Evolutionary conservation across 495 filamentous ascomycete genomes (phyloP).

Genomic region (Aspergillus panamensis): DNA sequence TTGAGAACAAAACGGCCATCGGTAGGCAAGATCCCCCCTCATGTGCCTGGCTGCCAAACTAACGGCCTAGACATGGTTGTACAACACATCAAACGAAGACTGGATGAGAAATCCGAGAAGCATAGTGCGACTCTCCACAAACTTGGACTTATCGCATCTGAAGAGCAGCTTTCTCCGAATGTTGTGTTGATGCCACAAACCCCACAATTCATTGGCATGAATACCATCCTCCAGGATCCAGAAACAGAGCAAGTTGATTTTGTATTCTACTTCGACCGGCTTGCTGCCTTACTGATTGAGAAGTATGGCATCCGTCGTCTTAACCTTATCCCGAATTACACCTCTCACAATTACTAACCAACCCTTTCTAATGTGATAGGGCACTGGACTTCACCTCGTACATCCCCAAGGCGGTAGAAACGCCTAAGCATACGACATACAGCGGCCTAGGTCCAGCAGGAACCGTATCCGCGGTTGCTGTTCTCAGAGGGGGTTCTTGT

Average conservation of each 20-base stretch:
- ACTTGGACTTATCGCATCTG: slow-evolving; percentile 63
- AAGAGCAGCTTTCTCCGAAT: slow-evolving; percentile 68
- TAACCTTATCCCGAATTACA: background rate
- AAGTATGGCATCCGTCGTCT: slow-evolving; percentile 42
- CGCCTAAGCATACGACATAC: slow-evolving; percentile 64
- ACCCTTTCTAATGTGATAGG: slow-evolving; percentile 32
- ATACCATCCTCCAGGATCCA: slow-evolving; percentile 81
- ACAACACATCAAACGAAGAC: slow-evolving; percentile 79
- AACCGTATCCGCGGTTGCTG: slow-evolving; percentile 78
- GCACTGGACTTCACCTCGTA: slow-evolving; percentile 72
- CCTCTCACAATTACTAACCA: background rate
- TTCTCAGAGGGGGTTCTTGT: slow-evolving; percentile 80
- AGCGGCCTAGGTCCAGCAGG: slow-evolving; percentile 63
- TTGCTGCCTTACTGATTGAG: slow-evolving; percentile 80
- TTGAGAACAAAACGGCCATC: slow-evolving; percentile 91
- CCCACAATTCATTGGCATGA: slow-evolving; percentile 78
- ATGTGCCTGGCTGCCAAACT: slow-evolving; percentile 10
- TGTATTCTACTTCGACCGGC: slow-evolving; percentile 92
- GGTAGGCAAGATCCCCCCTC: slow-evolving; percentile 44
- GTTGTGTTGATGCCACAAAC: slow-evolving; percentile 69
- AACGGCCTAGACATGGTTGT: slow-evolving; percentile 72
- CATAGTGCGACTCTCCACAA: slow-evolving; percentile 73
- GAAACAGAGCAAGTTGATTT: slow-evolving; percentile 82
- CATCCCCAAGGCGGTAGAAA: slow-evolving; percentile 55
- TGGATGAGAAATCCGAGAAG: slow-evolving; percentile 77